Evolutionary conservation across 495 filamentous ascomycete species (phyloP), one percentile per base, ranked within the genome.

Genomic region (Copromyces sp.): DNA sequence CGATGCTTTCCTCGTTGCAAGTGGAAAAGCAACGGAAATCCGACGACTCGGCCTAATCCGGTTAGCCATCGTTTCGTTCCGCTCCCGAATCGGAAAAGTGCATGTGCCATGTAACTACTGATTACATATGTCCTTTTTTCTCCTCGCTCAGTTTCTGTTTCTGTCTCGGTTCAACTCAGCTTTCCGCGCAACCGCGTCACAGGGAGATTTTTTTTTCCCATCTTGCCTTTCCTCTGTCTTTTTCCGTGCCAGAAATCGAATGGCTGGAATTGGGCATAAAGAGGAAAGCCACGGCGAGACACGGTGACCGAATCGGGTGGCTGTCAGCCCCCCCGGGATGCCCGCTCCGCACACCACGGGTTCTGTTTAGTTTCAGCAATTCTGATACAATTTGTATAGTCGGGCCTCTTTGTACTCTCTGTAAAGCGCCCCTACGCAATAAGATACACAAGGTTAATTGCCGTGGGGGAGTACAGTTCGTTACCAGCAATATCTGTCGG

Each of bases 251-350:
- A 37, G 68, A 74, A 75, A 73, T 72, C 71, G 53, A 45, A 74
- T 68, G 73, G 77, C 73, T 75, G 76, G 77, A 72, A 76, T 79
- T 78, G 79, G 79, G 78, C 78, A 75, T 73, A 29, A 74, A 74
- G 72, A 69, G 39, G 32, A 68, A 47, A 45, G 20, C 53, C 29
- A 32, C 29, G 53, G 29, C 53, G 53, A 65, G 70, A 73, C 73
- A 74, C 68, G 76, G 74, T 77, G 76, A 78, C 74, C 73, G 70
- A 77, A 78, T 78, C 75, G 75, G 77, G 72, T 77, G 61, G 47
- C 53, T 29, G 53, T 65, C 53, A 65, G 53, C 53, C 29, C 53
- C 53, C 53, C 53, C 14, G 53, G 53, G 12, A 32, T 35, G 29
- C 53, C 53, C 53, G 53, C 29, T 65, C 53, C 53, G 53, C 53